phyloP scores from a whole-genome alignment of 306 rosid genomes.

The Leucaena leucocephala region DNA sequence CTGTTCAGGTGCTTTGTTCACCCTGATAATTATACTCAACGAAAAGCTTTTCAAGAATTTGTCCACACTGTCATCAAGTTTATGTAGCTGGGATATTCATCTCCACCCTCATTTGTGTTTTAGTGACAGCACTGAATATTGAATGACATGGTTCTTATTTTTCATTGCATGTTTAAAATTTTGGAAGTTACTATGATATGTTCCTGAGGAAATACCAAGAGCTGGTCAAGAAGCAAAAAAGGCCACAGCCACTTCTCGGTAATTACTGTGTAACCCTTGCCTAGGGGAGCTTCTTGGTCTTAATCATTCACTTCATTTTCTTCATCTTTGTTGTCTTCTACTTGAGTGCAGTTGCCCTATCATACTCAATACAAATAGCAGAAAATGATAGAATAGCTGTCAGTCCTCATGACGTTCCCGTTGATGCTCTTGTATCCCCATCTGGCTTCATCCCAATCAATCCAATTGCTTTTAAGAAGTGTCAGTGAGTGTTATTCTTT shows the following conservation, averaged over 20 bases:
- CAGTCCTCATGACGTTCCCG: constrained; percentile 53
- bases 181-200: constrained; percentile 63
- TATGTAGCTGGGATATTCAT: neutral
- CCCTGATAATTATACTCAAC: too few species aligned
- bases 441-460: constrained; percentile 63
- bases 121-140: neutral
- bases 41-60: too few species aligned
- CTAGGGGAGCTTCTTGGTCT: neutral
- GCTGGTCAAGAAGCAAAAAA: constrained; percentile 54
- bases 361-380: constrained; percentile 62
- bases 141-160: neutral
- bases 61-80: neutral
- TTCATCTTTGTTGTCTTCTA: constrained; percentile 6
- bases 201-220: constrained; percentile 70
- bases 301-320: neutral
- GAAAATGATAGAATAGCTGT: constrained; percentile 56
- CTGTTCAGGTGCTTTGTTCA: too few species aligned
- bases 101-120: neutral
- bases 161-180: neutral
- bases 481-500: constrained; percentile 17
- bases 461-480: constrained; percentile 52
- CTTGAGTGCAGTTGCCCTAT: constrained; percentile 60
- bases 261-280: constrained; percentile 23
- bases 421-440: constrained; percentile 68
- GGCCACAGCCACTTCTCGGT: constrained; percentile 81